Conservation (phyloP, 2,329 filamentous ascomycete species). For the Fusarium buxicola region DNA sequence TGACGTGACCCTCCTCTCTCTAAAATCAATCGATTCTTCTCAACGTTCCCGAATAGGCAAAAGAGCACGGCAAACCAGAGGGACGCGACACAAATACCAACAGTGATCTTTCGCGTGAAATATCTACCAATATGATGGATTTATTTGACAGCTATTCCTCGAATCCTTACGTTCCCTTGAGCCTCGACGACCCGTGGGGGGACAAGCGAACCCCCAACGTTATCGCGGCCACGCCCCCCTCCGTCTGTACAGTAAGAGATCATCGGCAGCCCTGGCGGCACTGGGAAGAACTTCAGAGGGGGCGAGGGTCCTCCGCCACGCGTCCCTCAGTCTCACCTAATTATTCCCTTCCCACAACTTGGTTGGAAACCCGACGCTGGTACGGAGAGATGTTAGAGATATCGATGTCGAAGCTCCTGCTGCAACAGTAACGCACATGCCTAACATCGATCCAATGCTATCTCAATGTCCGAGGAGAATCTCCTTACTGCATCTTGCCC, state of each 20-base stretch:
- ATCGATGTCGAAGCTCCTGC: constrained; percentile 17
- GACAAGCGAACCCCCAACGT: constrained; percentile 15
- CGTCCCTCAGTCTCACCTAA: constrained; percentile 36
- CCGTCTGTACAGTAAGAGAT: constrained; percentile 17
- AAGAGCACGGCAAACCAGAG: not conserved
- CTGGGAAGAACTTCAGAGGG: constrained; percentile 4
- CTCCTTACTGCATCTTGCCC: constrained; percentile 11
- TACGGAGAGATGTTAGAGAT: constrained; percentile 24
- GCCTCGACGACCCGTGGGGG: constrained; percentile 13
- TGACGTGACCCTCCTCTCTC: constrained; percentile 30
- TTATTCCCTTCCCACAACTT: constrained; percentile 7
- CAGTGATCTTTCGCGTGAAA: not conserved
- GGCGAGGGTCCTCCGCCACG: constrained; percentile 41
- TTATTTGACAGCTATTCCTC: constrained; percentile 2
- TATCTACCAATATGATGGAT: not conserved
- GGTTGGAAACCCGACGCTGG: constrained; percentile 8
- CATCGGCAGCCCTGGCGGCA: constrained; percentile 3
- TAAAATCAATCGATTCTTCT: constrained; percentile 25
- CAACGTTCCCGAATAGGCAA: constrained; percentile 12
- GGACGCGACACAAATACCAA: not conserved
- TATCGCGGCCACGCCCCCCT: constrained; percentile 26
- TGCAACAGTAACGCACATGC: constrained; percentile 28
- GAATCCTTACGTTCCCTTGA: constrained; percentile 6
- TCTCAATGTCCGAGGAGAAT: not conserved
- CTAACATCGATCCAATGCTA: not conserved